Conservation (phyloP, 2,329 filamentous ascomycete species). For the Huntiella decipiens region DNA sequence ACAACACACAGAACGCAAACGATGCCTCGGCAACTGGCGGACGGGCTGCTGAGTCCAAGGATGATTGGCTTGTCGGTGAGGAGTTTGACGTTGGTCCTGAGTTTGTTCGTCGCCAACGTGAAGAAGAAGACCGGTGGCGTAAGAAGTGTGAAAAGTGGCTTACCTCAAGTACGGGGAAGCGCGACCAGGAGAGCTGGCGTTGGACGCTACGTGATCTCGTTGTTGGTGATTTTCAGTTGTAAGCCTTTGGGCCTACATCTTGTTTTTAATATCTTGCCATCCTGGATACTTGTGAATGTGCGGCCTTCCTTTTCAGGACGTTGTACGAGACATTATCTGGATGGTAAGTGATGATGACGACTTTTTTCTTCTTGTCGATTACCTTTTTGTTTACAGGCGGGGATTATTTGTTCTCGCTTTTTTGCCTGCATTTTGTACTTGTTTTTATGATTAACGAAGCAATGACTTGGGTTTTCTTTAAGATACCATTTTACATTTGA, state of each 20-base stretch:
- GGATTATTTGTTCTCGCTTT: not conserved
- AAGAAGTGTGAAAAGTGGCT: constrained; percentile 80
- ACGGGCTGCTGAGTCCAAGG: constrained; percentile 37
- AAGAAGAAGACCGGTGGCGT: constrained; percentile 83
- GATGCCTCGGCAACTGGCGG: constrained; percentile 23
- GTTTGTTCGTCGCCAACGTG: constrained; percentile 72
- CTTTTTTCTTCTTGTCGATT: constrained; percentile 3
- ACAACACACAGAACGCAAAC: constrained; percentile 35
- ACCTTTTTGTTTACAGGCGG: not conserved
- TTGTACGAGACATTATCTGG: too few species aligned
- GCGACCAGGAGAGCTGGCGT: constrained; percentile 47
- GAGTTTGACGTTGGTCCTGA: constrained; percentile 95
- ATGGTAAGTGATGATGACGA: not conserved
- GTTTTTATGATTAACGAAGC: constrained; percentile 11
- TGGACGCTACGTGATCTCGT: constrained; percentile 54
- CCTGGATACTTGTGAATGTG: not conserved
- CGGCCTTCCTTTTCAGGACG: not conserved
- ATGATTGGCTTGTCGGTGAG: constrained; percentile 77
- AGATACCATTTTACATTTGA: constrained; percentile 4
- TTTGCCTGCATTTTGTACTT: constrained; percentile 2
- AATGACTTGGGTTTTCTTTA: constrained; percentile 7
- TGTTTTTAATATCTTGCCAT: not conserved
- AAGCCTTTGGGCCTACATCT: not conserved
- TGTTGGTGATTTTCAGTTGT: constrained; percentile 20
- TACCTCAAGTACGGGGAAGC: constrained; percentile 27